Evolutionary conservation across 2,329 filamentous ascomycete genomes (phyloP), one percentile per base, ranked within the genome.

Genomic region (Colletotrichum ledebouriae): DNA sequence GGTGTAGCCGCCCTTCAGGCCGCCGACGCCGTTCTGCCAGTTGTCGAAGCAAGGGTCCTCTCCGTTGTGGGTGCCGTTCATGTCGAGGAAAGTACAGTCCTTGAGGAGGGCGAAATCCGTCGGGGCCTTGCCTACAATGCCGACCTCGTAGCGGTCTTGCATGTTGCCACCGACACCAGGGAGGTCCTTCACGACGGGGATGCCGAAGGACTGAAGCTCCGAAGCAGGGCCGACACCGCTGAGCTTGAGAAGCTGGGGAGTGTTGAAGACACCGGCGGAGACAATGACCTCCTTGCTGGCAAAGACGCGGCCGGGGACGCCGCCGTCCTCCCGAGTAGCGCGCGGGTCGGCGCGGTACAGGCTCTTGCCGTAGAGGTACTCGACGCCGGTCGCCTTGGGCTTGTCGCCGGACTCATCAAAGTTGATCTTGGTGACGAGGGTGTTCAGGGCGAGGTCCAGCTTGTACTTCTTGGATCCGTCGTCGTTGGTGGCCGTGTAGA

Each of bases 141-240:
- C 69, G 11, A 72, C 63, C 69, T 81, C 79, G 64, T 81, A 77
- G 69, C 80, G 80, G 60, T 87, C 85, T 67, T 79, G 78, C 69
- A 87, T 77, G 58, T 84, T 83, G 71, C 85, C 77, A 3, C 85
- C 86, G 0, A 87, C 85, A 1, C 85, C 85, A 1, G 81, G 80
- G 1, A 83, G 78, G 46, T 85, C 78, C 5, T 78, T 78, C 3
- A 87, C 67, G 1, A 85, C 71, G 0, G 78, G 73, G 44, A 87
- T 87, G n/a, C 80, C 74, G 53, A 83, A 78, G 17, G 77, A 73
- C 13, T 79, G 63, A 2, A 88, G 77, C 25, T 82, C 80, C 0
- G 76, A 74, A 0, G 74, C 76, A 2, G 82, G 79, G 0, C 84
- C 84, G 25, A 87, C 78, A 13, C 85, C 85, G 56, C 82, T 85